A percentile compares a stretch with the other conserved stretches of the same genome.
These are phyloP conservation scores for Lagenaria siceraria DNA, from an alignment of 306 rosid genomes.

Conservation along the genomic window DNA sequence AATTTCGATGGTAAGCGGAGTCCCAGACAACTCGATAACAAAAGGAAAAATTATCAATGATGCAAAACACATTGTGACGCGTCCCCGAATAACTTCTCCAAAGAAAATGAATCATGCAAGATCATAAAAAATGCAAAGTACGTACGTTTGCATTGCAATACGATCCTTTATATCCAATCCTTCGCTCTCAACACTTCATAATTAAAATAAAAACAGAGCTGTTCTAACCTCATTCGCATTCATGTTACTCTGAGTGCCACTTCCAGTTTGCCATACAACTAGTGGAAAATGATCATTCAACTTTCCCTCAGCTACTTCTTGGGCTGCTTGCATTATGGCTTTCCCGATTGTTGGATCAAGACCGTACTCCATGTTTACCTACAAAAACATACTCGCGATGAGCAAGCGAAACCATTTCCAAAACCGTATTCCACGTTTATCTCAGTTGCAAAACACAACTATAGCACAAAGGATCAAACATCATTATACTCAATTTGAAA, in stretches of 20 bases:
- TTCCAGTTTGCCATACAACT: conserved; percentile 99
- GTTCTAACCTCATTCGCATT: conserved; percentile 78
- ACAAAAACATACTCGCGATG: background rate
- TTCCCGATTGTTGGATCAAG: conserved; percentile 80
- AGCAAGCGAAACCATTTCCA: background rate
- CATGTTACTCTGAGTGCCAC: conserved; percentile 99
- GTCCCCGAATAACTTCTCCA: background rate
- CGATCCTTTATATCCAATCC: background rate
- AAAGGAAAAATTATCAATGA: background rate
- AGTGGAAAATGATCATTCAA: conserved; percentile 89
- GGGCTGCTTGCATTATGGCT: conserved; percentile 84
- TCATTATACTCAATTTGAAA: background rate
- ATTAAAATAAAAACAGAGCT: background rate
- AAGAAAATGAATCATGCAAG: background rate
- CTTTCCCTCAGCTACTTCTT: conserved; percentile 97
- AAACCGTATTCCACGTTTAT: background rate
- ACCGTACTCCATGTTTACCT: conserved; percentile 91
- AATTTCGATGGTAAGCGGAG: background rate
- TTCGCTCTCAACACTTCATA: background rate
- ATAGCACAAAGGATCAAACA: background rate
- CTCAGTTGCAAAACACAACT: background rate
- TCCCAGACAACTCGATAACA: background rate
- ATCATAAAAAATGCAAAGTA: background rate
- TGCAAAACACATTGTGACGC: too few relatives aligned
- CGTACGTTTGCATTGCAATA: background rate